Percentiles rank a stretch among this genome's conserved stretches.
Conservation (phyloP, 2,329 filamentous ascomycete species). For the Penicillium paneum region DNA sequence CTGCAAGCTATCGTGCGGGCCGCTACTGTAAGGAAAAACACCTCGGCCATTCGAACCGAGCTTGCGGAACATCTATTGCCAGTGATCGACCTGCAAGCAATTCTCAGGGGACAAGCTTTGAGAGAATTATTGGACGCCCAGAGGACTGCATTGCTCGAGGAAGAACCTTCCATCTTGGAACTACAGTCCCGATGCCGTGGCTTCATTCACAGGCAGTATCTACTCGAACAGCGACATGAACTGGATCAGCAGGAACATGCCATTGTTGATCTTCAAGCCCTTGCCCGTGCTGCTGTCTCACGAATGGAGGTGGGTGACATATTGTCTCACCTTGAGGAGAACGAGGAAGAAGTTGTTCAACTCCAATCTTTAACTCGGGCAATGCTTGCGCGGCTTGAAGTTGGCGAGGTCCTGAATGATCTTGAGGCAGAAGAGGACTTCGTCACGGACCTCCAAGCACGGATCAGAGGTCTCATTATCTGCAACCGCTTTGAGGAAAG, state of each 20-base stretch:
- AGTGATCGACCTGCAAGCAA: constrained; percentile 35
- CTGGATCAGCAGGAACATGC: constrained; percentile 31
- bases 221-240: constrained; percentile 29
- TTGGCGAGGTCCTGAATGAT: constrained; percentile 71
- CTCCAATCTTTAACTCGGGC: constrained; percentile 76
- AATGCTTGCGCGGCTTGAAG: constrained; percentile 69
- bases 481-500: constrained; percentile 77
- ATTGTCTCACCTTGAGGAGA: constrained; percentile 66
- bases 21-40: constrained; percentile 26
- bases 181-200: constrained; percentile 54
- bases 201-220: constrained; percentile 33
- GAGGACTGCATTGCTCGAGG: constrained; percentile 41
- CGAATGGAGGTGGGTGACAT: constrained; percentile 48
- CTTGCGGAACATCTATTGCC: constrained; percentile 29
- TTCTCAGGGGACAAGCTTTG: constrained; percentile 30
- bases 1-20: constrained; percentile 50
- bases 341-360: constrained; percentile 63
- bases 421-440: constrained; percentile 80
- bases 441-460: constrained; percentile 71
- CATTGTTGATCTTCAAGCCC: constrained; percentile 40
- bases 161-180: constrained; percentile 44
- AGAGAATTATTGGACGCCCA: constrained; percentile 33
- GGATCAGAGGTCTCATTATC: constrained; percentile 69
- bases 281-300: constrained; percentile 41
- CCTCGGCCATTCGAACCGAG: constrained; percentile 27